These are phyloP conservation scores for Colletotrichum graminicola DNA, from an alignment of 2,329 filamentous ascomycete genomes.

Conservation along the genomic window DNA sequence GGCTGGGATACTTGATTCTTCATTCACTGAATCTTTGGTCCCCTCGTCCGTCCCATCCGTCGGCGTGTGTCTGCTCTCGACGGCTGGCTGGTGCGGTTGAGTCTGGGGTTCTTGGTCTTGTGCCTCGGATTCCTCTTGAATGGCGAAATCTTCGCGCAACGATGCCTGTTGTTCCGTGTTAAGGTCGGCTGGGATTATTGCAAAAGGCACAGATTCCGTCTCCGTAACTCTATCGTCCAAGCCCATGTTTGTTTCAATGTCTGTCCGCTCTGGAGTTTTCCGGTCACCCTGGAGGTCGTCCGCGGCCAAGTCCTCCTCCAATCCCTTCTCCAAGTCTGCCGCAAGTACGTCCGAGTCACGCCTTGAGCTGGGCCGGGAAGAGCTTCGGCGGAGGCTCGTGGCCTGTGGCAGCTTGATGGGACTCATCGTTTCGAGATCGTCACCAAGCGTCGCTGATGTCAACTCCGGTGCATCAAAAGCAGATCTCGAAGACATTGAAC, in stretches of 20 bases:
- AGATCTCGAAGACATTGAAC: neutral
- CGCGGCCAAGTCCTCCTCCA: constrained; percentile 29
- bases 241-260: neutral
- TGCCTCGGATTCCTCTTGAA: neutral
- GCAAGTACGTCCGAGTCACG: constrained; percentile 26
- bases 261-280: neutral
- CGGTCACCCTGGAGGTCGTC: neutral
- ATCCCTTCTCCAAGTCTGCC: constrained; percentile 31
- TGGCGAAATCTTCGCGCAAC: neutral
- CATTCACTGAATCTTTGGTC: neutral
- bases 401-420: constrained; percentile 29
- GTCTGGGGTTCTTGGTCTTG: neutral
- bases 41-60: neutral
- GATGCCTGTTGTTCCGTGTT: neutral
- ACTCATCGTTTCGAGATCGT: constrained; percentile 40
- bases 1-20: neutral
- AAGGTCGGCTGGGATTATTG: neutral
- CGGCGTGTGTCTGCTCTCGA: neutral
- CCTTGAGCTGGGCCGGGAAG: constrained; percentile 15
- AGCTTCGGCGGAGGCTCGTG: neutral
- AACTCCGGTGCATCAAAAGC: constrained; percentile 5
- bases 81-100: neutral
- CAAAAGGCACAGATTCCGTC: neutral
- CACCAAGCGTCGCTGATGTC: constrained; percentile 15
- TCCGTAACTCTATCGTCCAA: neutral